phyloP scores from a whole-genome alignment of 345 rosid species.

The Nephelium lappaceum region DNA sequence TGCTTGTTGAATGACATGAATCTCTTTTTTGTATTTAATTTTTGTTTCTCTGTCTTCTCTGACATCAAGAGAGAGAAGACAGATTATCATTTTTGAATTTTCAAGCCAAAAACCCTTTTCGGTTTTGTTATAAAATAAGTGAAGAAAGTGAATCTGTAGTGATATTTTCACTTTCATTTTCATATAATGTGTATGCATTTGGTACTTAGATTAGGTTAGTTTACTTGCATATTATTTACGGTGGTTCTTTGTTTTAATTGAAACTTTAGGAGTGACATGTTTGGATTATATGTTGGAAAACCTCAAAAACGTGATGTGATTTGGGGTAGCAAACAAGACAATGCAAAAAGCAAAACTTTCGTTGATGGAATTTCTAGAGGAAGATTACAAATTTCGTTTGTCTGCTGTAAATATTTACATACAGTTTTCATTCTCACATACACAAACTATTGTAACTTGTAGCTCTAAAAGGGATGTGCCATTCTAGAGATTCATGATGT shows the following conservation, averaged over 20 bases:
- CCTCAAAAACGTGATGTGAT: not conserved
- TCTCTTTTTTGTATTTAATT: not conserved
- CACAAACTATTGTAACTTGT: not conserved
- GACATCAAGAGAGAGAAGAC: conserved; percentile 8
- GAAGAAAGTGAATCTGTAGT: not conserved
- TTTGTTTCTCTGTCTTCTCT: not conserved
- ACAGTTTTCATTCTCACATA: not conserved
- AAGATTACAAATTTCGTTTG: not conserved
- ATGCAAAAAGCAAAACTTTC: not conserved
- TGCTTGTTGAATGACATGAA: conserved; percentile 18
- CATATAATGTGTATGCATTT: no score
- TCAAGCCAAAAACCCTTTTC: not conserved
- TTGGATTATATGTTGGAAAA: no score
- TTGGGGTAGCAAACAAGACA: not conserved
- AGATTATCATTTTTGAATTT: not conserved
- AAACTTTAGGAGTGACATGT: no score
- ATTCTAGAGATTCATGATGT: not conserved
- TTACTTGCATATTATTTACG: no score
- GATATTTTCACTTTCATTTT: no score
- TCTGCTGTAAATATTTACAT: not conserved
- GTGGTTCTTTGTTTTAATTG: no score
- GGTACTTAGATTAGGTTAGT: no score
- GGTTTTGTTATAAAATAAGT: not conserved
- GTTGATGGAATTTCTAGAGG: not conserved
- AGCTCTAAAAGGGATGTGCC: not conserved